Percentiles rank a stretch among this genome's conserved stretches.
Conservation (phyloP, 1,284 basidiomycete genomes). For the Melampsora medusae region DNA sequence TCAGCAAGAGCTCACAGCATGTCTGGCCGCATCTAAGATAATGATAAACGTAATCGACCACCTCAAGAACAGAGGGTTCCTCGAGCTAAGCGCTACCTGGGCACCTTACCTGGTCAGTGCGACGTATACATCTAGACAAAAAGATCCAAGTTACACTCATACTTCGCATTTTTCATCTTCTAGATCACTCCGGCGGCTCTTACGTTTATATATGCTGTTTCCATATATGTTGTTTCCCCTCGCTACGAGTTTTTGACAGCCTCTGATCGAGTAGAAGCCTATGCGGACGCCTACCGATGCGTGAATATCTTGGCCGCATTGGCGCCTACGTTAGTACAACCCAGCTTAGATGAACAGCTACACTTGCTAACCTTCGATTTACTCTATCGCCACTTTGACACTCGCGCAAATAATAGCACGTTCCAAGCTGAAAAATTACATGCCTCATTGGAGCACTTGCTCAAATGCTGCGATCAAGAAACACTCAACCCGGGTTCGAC, state of each 20-base stretch:
- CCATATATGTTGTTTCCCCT: too few species aligned
- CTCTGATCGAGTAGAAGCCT: conserved; percentile 8
- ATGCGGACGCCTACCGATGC: conserved; percentile 21
- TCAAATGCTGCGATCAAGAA: not conserved
- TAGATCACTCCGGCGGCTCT: conserved; percentile 22
- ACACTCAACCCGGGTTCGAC: not conserved
- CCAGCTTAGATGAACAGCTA: too few species aligned
- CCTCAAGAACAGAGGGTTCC: not conserved
- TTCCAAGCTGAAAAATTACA: not conserved
- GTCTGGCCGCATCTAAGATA: not conserved
- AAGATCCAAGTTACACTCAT: not conserved
- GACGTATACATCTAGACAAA: not conserved
- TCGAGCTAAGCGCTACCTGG: conserved; percentile 15
- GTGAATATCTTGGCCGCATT: conserved; percentile 12
- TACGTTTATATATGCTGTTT: conserved; percentile 6
- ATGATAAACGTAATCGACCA: conserved; percentile 21
- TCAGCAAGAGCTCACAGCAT: not conserved
- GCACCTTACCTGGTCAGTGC: conserved; percentile 9
- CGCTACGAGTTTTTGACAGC: not conserved
- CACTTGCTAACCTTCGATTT: too few species aligned
- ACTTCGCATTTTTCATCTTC: not conserved
- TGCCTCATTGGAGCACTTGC: not conserved
- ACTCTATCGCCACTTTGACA: too few species aligned
- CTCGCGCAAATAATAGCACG: not conserved
- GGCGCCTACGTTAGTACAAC: conserved; percentile 4